Conservation (phyloP, 192 early-diverging fungal genomes). For the Coemansia pectinata region DNA sequence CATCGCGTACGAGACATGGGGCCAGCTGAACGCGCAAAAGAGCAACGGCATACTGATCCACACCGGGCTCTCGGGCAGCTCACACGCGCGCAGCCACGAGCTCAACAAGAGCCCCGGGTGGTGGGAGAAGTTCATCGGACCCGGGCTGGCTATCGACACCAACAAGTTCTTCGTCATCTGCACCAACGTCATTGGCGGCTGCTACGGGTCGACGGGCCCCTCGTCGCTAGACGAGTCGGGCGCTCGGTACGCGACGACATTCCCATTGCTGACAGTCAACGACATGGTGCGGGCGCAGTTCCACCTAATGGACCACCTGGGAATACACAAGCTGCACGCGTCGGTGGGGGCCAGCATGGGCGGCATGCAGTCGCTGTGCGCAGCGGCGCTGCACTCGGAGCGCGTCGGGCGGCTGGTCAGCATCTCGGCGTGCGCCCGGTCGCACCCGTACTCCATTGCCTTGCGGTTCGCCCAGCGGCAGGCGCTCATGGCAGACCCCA, state of each 20-base stretch:
- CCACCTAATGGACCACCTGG: slow-evolving; percentile 74
- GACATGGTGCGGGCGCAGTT: slow-evolving; percentile 99
- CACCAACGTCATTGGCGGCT: slow-evolving; percentile 94
- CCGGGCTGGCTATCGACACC: slow-evolving; percentile 89
- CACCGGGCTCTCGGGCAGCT: slow-evolving; percentile 90
- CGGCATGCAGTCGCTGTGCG: slow-evolving; percentile 90
- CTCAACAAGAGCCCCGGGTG: slow-evolving; percentile 81
- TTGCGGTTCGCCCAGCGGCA: slow-evolving; percentile 90
- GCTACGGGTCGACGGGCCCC: slow-evolving; percentile 95
- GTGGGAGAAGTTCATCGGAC: slow-evolving; percentile 98
- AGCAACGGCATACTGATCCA: slow-evolving; percentile 91
- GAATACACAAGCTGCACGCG: slow-evolving; percentile 80
- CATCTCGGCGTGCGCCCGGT: slow-evolving; percentile 90
- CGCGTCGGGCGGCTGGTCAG: slow-evolving; percentile 75
- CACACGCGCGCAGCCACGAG: slow-evolving; percentile 87
- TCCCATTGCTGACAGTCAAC: slow-evolving; percentile 90
- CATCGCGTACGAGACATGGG: slow-evolving; percentile 98
- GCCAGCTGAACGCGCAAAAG: slow-evolving; percentile 74
- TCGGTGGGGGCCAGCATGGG: slow-evolving; percentile 95
- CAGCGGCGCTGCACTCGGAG: slow-evolving; percentile 80
- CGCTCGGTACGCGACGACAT: slow-evolving; percentile 81
- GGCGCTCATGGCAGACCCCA: slow-evolving; percentile 88
- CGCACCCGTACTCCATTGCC: slow-evolving; percentile 97
- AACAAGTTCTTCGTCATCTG: slow-evolving; percentile 95
- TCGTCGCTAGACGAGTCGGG: slow-evolving; percentile 74